Evolutionary conservation across 78 protist genomes (phyloP), one percentile per base, ranked within the genome.

Genomic region (Dictyostelium brefeldianum): DNA sequence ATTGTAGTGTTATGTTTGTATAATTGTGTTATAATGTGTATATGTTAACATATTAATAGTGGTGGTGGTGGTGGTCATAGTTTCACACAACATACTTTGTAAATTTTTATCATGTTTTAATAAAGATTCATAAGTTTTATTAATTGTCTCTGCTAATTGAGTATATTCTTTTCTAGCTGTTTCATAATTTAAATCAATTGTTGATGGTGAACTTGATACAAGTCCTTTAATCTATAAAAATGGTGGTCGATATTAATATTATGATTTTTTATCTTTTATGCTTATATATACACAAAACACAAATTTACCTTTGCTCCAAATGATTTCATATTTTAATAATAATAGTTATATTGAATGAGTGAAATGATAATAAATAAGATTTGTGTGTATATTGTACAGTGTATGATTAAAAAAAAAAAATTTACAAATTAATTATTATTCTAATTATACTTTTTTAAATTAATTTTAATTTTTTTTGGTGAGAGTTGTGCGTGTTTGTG

Each of bases 51-150:
- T n/a, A n/a, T n/a, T n/a, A n/a, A n/a, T n/a, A n/a, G n/a, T n/a
- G n/a, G n/a, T n/a, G n/a, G n/a, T n/a, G n/a, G n/a, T n/a, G n/a
- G 10, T 46, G 43, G 43, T 36, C 43, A 36, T 36, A 36, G 43
- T 36, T 36, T 36, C 43, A 36, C 43, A 36, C 62, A 85, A 36
- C 43, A 36, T 75, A 85, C 92, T 85, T 47, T 85, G 41, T 85
- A 85, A 75, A 85, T 85, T 53, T 47, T 85, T 85, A 48, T 85
- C 92, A 85, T 85, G 65, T 36, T 71, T 85, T 10, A 75, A 22
- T 29, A 85, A 53, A 29, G 83, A 74, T 46, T 71, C 56, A 62
- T 85, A 85, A 11, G 62, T 75, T n/a, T 73, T 75, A 46, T 46
- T 43, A 36, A 75, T 70, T 8, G 83, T 18, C 15, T 85, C 92